Evolutionary conservation across 2,329 filamentous ascomycete species (phyloP).

Genomic region (Capronia epimyces): DNA sequence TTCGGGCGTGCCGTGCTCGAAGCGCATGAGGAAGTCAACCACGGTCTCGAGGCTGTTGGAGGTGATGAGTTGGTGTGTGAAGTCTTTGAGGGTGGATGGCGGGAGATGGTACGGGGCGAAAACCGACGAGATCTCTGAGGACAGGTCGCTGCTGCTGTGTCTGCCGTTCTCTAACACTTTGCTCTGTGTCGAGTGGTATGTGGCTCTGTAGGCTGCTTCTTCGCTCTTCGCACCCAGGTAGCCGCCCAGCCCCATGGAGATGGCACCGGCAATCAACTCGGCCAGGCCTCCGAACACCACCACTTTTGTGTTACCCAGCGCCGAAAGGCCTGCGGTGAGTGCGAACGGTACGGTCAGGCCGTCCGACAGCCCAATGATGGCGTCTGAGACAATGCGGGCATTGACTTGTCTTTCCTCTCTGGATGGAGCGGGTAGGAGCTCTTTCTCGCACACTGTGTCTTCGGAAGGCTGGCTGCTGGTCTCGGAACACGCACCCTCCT

Average conservation of each 20-base stretch:
- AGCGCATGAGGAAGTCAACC: conserved; percentile 23
- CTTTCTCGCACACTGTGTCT: conserved; percentile 11
- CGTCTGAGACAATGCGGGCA: conserved; percentile 41
- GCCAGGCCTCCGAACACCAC: conserved; percentile 69
- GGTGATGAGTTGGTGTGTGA: conserved; percentile 22
- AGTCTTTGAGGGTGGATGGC: conserved; percentile 19
- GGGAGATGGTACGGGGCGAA: conserved; percentile 21
- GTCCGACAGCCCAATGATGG: conserved; percentile 72
- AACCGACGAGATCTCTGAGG: conserved; percentile 14
- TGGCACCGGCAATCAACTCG: conserved; percentile 69
- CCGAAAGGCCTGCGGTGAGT: conserved; percentile 63
- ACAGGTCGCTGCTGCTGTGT: conserved; percentile 11
- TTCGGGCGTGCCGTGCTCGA: conserved; percentile 34
- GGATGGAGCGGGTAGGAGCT: neutral
- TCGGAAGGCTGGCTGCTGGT: conserved; percentile 18
- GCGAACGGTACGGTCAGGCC: conserved; percentile 76
- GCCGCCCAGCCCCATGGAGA: conserved; percentile 71
- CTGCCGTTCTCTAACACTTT: conserved; percentile 14
- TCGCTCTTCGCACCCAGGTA: conserved; percentile 60
- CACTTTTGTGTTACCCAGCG: conserved; percentile 57
- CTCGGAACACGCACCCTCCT: conserved; percentile 10
- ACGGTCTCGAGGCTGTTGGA: conserved; percentile 17
- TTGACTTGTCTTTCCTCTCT: conserved; percentile 7
- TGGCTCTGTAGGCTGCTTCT: conserved; percentile 22
- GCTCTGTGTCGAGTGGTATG: conserved; percentile 12